Percentiles rank a stretch among this genome's conserved stretches.
phyloP scores from a whole-genome alignment of 108 stramenopile species.

The Poteriospumella lacustris region DNA sequence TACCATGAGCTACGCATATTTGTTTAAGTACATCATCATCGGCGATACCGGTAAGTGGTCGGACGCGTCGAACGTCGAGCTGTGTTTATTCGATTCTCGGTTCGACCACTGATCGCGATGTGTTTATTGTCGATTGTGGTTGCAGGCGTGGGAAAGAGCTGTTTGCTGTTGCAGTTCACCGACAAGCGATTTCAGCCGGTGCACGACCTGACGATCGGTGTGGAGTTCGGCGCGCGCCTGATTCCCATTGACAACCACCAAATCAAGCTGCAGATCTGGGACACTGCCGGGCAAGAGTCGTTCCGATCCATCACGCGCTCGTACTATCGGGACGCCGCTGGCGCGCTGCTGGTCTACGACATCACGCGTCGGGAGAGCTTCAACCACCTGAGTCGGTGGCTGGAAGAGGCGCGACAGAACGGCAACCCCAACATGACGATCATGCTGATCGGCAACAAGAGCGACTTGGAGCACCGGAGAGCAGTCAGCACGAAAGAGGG shows the following conservation, averaged over 20 bases:
- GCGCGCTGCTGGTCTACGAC: constrained; percentile 96
- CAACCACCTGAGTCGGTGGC: constrained; percentile 90
- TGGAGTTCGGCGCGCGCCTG: constrained; percentile 98
- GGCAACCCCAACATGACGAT: constrained; percentile 95
- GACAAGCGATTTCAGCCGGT: constrained; percentile 99
- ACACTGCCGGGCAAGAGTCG: constrained; percentile 81
- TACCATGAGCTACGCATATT: constrained; percentile 36
- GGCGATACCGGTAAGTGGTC: constrained; percentile 88
- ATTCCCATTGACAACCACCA: constrained; percentile 76
- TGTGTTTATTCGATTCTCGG: too few relatives aligned
- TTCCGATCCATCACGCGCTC: constrained; percentile 98
- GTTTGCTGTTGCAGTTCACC: constrained; percentile 97
- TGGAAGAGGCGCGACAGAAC: constrained; percentile 97
- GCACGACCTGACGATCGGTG: constrained; percentile 97
- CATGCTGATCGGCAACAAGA: constrained; percentile 96
- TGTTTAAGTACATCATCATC: constrained; percentile 86
- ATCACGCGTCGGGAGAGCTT: constrained; percentile 98
- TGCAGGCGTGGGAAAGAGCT: constrained; percentile 96
- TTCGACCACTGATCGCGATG: too few relatives aligned
- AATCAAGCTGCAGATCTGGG: constrained; percentile 79
- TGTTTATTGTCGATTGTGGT: too few relatives aligned
- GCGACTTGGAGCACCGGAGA: constrained; percentile 83
- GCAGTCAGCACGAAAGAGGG: constrained; percentile 67
- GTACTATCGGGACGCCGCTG: constrained; percentile 98
- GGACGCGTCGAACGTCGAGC: too few relatives aligned